Evolutionary conservation across 306 rosid species (phyloP).

Genomic region (Herpetospermum pedunculosum): DNA sequence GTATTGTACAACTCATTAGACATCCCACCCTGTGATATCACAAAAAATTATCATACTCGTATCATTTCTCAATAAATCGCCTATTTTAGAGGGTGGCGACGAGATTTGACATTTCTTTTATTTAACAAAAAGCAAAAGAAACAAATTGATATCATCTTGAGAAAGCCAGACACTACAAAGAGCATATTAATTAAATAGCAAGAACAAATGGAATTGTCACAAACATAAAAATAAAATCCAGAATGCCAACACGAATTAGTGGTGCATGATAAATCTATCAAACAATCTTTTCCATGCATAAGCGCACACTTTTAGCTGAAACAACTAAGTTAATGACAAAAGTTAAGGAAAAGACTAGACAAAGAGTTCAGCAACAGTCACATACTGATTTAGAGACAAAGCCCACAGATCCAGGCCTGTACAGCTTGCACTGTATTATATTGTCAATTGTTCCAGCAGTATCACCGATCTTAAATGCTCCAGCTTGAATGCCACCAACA

Average conservation of each 20-base stretch:
- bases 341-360: constrained; percentile 7
- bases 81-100: neutral
- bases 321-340: neutral
- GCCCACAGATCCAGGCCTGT: constrained; percentile 99
- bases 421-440: constrained; percentile 81
- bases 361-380: constrained; percentile 11
- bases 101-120: neutral
- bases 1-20: constrained; percentile 89
- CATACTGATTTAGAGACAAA: constrained; percentile 98
- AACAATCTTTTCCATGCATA: neutral
- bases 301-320: neutral
- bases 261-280: neutral
- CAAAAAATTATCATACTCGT: constrained; percentile 8
- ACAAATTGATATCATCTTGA: neutral
- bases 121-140: neutral
- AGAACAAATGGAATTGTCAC: neutral
- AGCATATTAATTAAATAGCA: neutral
- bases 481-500: constrained; percentile 99
- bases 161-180: neutral
- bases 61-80: constrained; percentile 14
- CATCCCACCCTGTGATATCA: constrained; percentile 87
- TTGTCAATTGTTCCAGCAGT: constrained; percentile 99
- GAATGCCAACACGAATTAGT: neutral
- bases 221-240: neutral
- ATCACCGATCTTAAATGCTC: constrained; percentile 98